Evolutionary conservation across 495 filamentous ascomycete genomes (phyloP).

Genomic region (Hypoxylon intermedium): DNA sequence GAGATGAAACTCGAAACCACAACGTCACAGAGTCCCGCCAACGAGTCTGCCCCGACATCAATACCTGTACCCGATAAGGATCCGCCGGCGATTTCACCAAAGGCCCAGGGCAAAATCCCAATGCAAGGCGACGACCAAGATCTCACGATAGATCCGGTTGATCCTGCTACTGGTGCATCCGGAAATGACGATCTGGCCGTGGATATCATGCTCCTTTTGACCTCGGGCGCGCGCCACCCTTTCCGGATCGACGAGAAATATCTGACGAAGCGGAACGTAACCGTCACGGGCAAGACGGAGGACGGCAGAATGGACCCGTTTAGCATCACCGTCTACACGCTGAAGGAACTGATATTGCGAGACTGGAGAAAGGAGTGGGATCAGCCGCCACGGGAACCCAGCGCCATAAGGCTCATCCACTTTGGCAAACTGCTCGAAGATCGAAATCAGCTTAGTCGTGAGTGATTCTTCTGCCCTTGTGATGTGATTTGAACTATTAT

Average conservation of each 20-base stretch:
- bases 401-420: conserved; percentile 84
- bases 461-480: conserved; percentile 9
- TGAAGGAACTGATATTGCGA: conserved; percentile 89
- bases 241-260: conserved; percentile 89
- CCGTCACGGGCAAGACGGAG: conserved; percentile 66
- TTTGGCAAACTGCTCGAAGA: conserved; percentile 90
- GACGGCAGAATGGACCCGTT: conserved; percentile 73
- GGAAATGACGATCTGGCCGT: conserved; percentile 52
- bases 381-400: conserved; percentile 78
- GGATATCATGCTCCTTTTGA: conserved; percentile 76
- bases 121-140: conserved; percentile 39
- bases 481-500: not conserved
- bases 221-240: conserved; percentile 81
- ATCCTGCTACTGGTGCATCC: conserved; percentile 40
- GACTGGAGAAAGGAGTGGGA: conserved; percentile 96
- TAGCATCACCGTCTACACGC: conserved; percentile 85
- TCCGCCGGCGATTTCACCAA: conserved; percentile 23
- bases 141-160: conserved; percentile 52
- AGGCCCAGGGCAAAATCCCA: conserved; percentile 30
- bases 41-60: conserved; percentile 20
- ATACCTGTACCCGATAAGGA: conserved; percentile 39
- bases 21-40: conserved; percentile 25
- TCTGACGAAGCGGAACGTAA: conserved; percentile 76
- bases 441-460: conserved; percentile 79
- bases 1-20: conserved; percentile 20